Base-by-base conservation (phyloP, 176 grass and related monocot genomes). In the Hyparrhenia diplandra region DNA sequence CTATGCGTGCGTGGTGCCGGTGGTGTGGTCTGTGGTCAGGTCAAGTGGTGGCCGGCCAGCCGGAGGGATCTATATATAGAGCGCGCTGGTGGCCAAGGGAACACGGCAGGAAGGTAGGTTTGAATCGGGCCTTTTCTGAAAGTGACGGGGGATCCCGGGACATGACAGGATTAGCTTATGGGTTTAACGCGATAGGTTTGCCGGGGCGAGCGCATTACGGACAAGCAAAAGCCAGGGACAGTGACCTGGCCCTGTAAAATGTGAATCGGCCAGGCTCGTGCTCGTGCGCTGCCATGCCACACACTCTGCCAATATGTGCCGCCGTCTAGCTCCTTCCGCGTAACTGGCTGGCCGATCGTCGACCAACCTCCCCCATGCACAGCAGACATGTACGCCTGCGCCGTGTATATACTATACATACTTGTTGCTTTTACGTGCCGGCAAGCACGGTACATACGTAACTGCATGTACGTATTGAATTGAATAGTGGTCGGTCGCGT, bases 21-120 rank as follows among this genome's bases (percentile, higher is more conserved):
- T 41, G 39, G 9, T 41, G 36, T 5, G 58, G 20, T 42, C n/a
- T n/a, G 37, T 75, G 66, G 71, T 58, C 21, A 24, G 54, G 54
- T 58, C 54, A 58, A 58, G 39, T 75, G 71, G 69, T n/a, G n/a
- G n/a, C 21, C 60, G 63, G 42, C 57, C 57, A 1, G 62, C 59
- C 43, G 1, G 43, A 21, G 57, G 57, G 10, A 25, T 5, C n/a
- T 30, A 89, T 52, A 58, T 67, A 9, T 52, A 73, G 58, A 25
- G 37, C 20, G 73, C 45, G 71, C 43, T 46, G 42, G 76, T 43
- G 37, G 64, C 71, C 61, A 46, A 84, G 66, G 81, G 89, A 88
- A 88, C 79, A 73, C 55, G 82, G 85, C 83, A 85, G 80, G 89
- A 91, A 86, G 88, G 86, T 87, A 85, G 80, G 86, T 91, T 94